Percentiles rank a stretch among this genome's conserved stretches.
phyloP scores from a whole-genome alignment of 2,329 filamentous ascomycete species.

The Botrytis hyacinthi region DNA sequence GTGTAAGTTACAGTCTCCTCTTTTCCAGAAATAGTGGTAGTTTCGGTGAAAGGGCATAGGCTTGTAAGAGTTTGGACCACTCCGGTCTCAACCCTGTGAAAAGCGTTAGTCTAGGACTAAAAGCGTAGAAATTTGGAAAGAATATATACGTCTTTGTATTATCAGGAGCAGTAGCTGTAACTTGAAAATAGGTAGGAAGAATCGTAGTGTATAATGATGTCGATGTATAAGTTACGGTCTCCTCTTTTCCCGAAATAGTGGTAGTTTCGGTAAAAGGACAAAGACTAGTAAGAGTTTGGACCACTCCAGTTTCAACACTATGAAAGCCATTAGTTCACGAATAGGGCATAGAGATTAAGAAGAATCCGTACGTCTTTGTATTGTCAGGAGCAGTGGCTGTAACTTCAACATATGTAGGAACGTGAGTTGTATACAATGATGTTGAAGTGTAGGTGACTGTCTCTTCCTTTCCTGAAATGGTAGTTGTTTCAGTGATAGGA shows the following conservation, averaged over 20 bases:
- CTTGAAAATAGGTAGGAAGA: not conserved
- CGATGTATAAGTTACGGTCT: constrained; percentile 10
- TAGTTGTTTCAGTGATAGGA: constrained; percentile 35
- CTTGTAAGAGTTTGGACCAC: constrained; percentile 16
- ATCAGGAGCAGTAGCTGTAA: constrained; percentile 10
- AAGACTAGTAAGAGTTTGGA: constrained; percentile 12
- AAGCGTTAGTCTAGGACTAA: not conserved
- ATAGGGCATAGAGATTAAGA: not conserved
- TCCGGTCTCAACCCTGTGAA: not conserved
- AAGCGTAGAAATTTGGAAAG: not conserved
- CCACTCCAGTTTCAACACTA: not conserved
- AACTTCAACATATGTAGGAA: constrained; percentile 10
- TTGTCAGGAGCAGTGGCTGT: constrained; percentile 6
- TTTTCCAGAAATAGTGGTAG: constrained; percentile 18
- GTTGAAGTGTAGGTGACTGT: constrained; percentile 16
- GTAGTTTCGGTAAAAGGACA: constrained; percentile 40
- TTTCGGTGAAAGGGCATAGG: constrained; percentile 40
- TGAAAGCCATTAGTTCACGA: not conserved
- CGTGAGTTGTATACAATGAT: not conserved
- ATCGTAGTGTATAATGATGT: constrained; percentile 8
- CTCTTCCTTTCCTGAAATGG: not conserved
- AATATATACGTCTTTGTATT: not conserved
- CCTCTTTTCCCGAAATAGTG: constrained; percentile 18
- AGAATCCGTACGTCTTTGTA: not conserved
- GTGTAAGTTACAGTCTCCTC: constrained; percentile 15